Base-by-base conservation (phyloP, 371 early-diverging fungal genomes). In the Mortierella sp. region DNA sequence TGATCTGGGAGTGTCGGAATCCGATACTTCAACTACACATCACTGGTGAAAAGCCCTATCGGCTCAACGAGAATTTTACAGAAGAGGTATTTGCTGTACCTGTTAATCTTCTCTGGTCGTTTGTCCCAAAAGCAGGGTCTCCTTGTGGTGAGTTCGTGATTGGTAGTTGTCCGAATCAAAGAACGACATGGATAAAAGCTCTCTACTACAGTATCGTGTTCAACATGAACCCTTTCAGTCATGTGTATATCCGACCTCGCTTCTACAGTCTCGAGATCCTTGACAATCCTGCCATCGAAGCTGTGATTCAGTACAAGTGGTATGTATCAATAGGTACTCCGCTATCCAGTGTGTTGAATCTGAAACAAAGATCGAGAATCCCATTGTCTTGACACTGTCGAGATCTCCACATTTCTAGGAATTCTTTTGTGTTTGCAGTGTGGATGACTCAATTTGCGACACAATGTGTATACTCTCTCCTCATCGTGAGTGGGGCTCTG, bases 301-400 rank as follows among this genome's bases (percentile, higher is more conserved):
- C 72, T 2, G 50, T 72, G 12, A 55, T 72, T 57, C 53, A 50
- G 15, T 72, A 72, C 18, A 66, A 72, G 28, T 72, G 72, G 72
- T 72, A 62, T 29, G 47, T n/a, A n/a, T n/a, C n/a, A n/a, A n/a
- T n/a, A n/a, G n/a, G n/a, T n/a, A n/a, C n/a, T n/a, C n/a, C n/a
- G n/a, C n/a, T n/a, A n/a, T n/a, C n/a, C n/a, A n/a, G n/a, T n/a
- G n/a, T 37, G 9, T 37, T 37, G 37, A 37, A 37, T 9, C 3
- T 18, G 21, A 2, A 26, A 18, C 18, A n/a, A 52, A 37, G 9
- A 15, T 0, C 1, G 11, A 43, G 7, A 53, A 6, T 30, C n/a
- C 46, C 16, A 50, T 2, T 25, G 2, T 30, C 19, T 9, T 61
- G 9, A 37, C 37, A 37, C 9, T 9, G 37, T 37, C 3, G 37